These are phyloP conservation scores for Gloeopeniophorella convolvens DNA, from an alignment of 768 basidiomycete genomes.

Conservation along the genomic window DNA sequence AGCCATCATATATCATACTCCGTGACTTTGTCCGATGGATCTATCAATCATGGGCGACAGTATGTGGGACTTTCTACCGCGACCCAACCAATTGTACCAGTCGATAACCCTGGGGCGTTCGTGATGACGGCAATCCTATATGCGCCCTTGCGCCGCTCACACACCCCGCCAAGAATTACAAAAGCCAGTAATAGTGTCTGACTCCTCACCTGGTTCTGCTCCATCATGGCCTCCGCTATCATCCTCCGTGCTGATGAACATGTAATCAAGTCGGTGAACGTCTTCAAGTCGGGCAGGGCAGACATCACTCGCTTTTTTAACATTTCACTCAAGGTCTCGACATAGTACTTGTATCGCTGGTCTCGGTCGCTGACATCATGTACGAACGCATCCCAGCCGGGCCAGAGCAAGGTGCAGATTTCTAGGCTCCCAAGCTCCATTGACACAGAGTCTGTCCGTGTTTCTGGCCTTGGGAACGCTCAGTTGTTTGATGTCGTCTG, in stretches of 20 bases:
- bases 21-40: too few relatives aligned
- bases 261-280: constrained; percentile 47
- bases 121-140: too few relatives aligned
- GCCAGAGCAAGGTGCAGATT: constrained; percentile 47
- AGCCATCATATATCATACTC: too few relatives aligned
- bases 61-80: too few relatives aligned
- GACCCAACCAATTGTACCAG: too few relatives aligned
- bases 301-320: constrained; percentile 49
- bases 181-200: too few relatives aligned
- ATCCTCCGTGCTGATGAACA: constrained; percentile 31
- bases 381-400: constrained; percentile 32
- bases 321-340: constrained; percentile 43
- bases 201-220: too few relatives aligned
- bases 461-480: constrained; percentile 42
- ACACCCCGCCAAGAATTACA: too few relatives aligned
- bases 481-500: constrained; percentile 54
- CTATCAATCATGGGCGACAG: too few relatives aligned
- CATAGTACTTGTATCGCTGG: background rate
- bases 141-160: too few relatives aligned
- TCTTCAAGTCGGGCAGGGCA: constrained; percentile 51
- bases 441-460: constrained; percentile 46
- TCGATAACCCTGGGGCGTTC: too few relatives aligned
- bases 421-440: constrained; percentile 42
- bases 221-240: background rate
- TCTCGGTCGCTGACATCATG: background rate